A percentile compares a stretch with the other conserved stretches of the same genome.
These are phyloP conservation scores for Cucurbita maxima DNA, from an alignment of 306 rosid species.

Conservation along the genomic window DNA sequence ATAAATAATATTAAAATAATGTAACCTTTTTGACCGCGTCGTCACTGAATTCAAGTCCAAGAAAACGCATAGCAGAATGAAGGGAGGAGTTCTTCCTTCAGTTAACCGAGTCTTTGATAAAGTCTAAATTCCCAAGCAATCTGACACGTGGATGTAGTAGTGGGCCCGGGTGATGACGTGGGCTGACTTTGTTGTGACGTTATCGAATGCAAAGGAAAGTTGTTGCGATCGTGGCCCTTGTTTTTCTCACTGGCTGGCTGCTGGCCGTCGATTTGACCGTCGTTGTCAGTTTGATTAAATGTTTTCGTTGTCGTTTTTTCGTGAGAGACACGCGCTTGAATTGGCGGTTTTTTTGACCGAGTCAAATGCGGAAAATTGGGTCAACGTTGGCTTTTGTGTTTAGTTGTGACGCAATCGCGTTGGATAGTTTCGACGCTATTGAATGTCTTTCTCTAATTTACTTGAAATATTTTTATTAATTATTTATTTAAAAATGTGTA, in stretches of 20 bases:
- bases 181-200: not conserved
- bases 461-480: too few species aligned
- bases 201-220: not conserved
- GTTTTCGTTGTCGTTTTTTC: not conserved
- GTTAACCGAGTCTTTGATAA: not conserved
- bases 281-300: not conserved
- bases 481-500: too few species aligned
- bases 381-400: not conserved
- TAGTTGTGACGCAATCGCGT: not conserved
- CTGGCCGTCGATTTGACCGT: not conserved
- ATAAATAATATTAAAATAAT: not conserved
- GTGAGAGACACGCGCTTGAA: not conserved
- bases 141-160: not conserved
- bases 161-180: not conserved
- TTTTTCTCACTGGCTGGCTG: not conserved
- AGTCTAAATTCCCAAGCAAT: not conserved
- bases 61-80: not conserved
- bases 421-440: not conserved
- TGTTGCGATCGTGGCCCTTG: not conserved
- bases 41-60: not conserved
- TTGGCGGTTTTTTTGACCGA: not conserved
- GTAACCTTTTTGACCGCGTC: not conserved
- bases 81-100: not conserved
- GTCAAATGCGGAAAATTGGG: not conserved
- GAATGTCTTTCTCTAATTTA: too few species aligned